Evolutionary conservation across 345 rosid genomes (phyloP), one percentile per base, ranked within the genome.

Genomic region (Physaria fendleri): DNA sequence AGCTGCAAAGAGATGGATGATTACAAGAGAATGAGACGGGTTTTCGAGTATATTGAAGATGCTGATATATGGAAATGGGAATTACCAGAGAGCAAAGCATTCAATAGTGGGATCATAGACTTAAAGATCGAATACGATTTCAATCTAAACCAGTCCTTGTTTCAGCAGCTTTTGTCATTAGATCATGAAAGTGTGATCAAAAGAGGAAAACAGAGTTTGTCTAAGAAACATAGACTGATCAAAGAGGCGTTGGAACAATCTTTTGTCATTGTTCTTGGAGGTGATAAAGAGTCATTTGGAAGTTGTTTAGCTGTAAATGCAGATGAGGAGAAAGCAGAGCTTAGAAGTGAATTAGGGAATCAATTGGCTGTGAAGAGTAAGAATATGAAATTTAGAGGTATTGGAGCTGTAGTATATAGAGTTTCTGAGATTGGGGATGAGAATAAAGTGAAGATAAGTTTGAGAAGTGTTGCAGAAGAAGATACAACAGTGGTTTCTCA

Each of bases 1-100:
- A 14, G 6, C 10, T 45, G 68, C 39, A 28, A 14, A 45, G 68
- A 65, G 47, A 39, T 56, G 43, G 14, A 6, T 20, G 77, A 76
- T 28, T 79, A 80, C 15, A 74, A 74, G 50, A 71, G 75, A 40
- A 46, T 75, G 69, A 71, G 88, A 56, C 75, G 69, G 1, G 56
- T 79, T 12, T 87, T 84, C n/a, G 80, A 84, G 17, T 84, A 87
- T 74, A 77, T 87, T 23, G 87, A 81, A 68, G 88, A 82, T 29
- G 91, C 71, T 0, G 95, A 84, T 73, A 80, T 87, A 28, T 87
- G 91, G 95, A 76, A 76, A 52, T 87, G 95, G 95, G 63, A 60
- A n/a, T 56, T 82, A 29, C 77, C 78, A 2, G 69, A 84, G 56
- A 84, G 91, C 64, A 84, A 82, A 72, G 85, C 83, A 60, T 87